A percentile compares a stretch with the other conserved stretches of the same genome.
Evolutionary conservation across 2,329 filamentous ascomycete genomes (phyloP).

Genomic region (Trichoderma afroharzianum): DNA sequence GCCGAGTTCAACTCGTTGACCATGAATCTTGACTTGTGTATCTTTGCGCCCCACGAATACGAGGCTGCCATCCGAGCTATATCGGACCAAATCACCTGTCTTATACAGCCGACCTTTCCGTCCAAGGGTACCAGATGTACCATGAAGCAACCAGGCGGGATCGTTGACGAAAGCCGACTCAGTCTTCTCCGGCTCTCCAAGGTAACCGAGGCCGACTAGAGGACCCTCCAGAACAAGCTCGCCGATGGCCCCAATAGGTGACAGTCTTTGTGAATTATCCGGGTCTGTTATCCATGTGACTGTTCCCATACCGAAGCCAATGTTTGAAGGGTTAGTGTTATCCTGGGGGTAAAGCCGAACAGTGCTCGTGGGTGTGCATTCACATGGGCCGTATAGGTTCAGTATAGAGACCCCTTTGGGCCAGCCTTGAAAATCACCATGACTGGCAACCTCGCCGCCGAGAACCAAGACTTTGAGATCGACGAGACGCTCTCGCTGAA

Average conservation of each 20-base stretch:
- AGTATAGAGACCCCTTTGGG: neutral
- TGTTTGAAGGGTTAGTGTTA: neutral
- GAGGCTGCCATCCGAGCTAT: neutral
- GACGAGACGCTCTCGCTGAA: neutral
- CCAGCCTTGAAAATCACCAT: neutral
- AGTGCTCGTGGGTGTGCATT: neutral
- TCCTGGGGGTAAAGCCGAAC: neutral
- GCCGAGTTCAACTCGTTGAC: conserved; percentile 47
- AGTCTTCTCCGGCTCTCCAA: neutral
- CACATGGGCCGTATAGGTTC: neutral
- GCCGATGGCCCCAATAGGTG: neutral
- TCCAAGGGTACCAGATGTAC: neutral
- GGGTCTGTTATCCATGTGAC: neutral
- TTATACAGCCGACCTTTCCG: neutral
- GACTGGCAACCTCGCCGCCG: neutral
- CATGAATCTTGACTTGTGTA: conserved; percentile 39
- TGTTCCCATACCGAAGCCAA: neutral
- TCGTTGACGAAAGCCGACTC: neutral
- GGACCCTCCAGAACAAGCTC: neutral
- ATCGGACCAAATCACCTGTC: neutral
- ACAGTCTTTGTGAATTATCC: neutral
- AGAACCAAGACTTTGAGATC: neutral
- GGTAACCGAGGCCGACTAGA: neutral
- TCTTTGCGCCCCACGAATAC: neutral
- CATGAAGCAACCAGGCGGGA: neutral